A percentile compares a stretch with the other conserved stretches of the same genome.
phyloP scores from a whole-genome alignment of 2,329 filamentous ascomycete genomes.

The Sordariomycetes sp. region DNA sequence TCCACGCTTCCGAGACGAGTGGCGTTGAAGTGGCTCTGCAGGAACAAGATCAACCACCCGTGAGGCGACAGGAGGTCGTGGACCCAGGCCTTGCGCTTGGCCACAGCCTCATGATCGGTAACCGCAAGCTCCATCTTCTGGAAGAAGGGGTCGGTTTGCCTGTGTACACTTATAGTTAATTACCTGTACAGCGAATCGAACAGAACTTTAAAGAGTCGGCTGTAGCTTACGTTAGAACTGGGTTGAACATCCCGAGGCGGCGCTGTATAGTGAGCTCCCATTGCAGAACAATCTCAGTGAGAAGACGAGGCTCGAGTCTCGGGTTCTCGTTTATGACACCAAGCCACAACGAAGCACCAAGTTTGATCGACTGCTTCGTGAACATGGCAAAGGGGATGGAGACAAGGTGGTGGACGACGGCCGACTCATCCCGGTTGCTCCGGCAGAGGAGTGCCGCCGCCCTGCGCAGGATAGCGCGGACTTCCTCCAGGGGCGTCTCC shows the following conservation, averaged over 20 bases:
- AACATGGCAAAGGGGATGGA: conserved; percentile 89
- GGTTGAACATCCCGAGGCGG: conserved; percentile 72
- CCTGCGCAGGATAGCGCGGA: conserved; percentile 71
- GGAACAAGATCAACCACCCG: conserved; percentile 73
- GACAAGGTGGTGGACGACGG: conserved; percentile 79
- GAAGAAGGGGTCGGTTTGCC: conserved; percentile 79
- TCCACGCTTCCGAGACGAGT: conserved; percentile 77
- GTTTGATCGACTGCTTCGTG: conserved; percentile 88
- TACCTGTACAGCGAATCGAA: not conserved
- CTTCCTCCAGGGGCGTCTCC: conserved; percentile 59
- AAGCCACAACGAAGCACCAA: conserved; percentile 92
- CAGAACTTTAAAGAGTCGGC: not conserved
- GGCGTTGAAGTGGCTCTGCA: conserved; percentile 91
- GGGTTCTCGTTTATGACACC: conserved; percentile 96
- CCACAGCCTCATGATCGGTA: conserved; percentile 66
- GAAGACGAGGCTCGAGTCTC: conserved; percentile 71
- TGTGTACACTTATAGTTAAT: conserved; percentile 12
- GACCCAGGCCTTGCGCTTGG: conserved; percentile 65
- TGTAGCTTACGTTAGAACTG: conserved; percentile 46
- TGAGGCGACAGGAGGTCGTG: conserved; percentile 83
- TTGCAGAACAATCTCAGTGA: conserved; percentile 78
- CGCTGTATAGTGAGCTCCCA: conserved; percentile 80
- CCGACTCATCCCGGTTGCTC: conserved; percentile 61
- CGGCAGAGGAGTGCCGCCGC: conserved; percentile 82
- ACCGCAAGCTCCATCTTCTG: conserved; percentile 87